Conservation (phyloP, 192 early-diverging fungal genomes). For the Linnemannia zychae region DNA sequence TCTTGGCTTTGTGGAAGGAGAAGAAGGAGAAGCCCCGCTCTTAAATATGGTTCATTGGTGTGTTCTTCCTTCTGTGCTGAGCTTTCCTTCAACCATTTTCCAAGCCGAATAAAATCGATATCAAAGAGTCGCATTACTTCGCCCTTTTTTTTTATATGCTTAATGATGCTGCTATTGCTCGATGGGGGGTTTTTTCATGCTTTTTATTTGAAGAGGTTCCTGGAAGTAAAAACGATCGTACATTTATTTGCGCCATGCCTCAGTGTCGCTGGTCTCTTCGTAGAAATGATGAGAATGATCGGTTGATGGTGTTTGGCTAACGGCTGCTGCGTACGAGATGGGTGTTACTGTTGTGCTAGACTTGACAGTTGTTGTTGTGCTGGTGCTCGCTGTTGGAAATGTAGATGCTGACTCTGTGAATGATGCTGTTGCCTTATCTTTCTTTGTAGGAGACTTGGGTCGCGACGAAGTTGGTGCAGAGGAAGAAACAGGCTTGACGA, state of each 20-base stretch:
- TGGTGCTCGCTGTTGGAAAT: background rate
- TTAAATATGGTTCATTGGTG: constrained; percentile 61
- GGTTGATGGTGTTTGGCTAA: constrained; percentile 6
- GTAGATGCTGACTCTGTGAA: background rate
- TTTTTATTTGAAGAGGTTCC: background rate
- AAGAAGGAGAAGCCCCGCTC: constrained; percentile 99
- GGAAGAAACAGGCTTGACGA: background rate
- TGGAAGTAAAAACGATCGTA: background rate
- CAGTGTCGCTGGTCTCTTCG: constrained; percentile 49
- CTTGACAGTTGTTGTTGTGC: background rate
- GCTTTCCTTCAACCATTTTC: constrained; percentile 11
- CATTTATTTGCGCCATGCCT: constrained; percentile 35
- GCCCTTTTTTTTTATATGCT: background rate
- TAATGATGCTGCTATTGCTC: too few relatives aligned
- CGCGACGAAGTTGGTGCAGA: constrained; percentile 1
- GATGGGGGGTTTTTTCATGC: too few relatives aligned
- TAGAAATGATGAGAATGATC: constrained; percentile 19
- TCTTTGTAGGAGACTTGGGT: constrained; percentile 15
- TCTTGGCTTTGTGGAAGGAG: constrained; percentile 99
- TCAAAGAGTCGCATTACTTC: too few relatives aligned
- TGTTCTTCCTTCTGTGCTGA: constrained; percentile 21
- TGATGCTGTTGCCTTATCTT: background rate
- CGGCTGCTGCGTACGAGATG: constrained; percentile 32
- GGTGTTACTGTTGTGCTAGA: background rate
- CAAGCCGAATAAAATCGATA: constrained; percentile 46